Evolutionary conservation across 805 yeast species (phyloP).

Genomic region (Candida boleticola): DNA sequence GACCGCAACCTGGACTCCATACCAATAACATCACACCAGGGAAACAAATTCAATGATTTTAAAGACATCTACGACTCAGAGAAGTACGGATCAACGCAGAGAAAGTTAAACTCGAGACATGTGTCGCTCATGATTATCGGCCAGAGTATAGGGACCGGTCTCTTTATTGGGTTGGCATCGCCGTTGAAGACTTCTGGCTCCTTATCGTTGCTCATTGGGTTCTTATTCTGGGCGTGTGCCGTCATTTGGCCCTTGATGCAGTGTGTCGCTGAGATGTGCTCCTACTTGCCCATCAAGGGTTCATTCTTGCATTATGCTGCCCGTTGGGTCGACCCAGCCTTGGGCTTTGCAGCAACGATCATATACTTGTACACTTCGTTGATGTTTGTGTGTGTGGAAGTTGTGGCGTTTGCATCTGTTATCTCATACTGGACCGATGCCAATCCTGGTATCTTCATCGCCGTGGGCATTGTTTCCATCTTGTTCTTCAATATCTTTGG

Average conservation of each 20-base stretch:
- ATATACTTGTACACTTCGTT: constrained; percentile 32
- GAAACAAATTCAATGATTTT: constrained; percentile 20
- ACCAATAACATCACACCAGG: too few relatives aligned
- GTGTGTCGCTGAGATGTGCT: constrained; percentile 37
- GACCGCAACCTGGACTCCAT: too few relatives aligned
- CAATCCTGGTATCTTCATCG: constrained; percentile 32
- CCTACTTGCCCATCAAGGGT: constrained; percentile 36
- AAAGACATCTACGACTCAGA: constrained; percentile 24
- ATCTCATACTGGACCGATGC: constrained; percentile 29
- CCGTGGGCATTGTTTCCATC: constrained; percentile 25
- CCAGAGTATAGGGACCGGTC: constrained; percentile 34
- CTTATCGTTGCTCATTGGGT: constrained; percentile 32
- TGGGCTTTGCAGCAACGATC: constrained; percentile 33
- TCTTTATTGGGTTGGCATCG: constrained; percentile 29
- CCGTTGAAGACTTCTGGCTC: constrained; percentile 34
- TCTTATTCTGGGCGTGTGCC: constrained; percentile 26
- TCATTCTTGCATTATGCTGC: constrained; percentile 33
- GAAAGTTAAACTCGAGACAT: constrained; percentile 30
- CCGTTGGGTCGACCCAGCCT: constrained; percentile 34
- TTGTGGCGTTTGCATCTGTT: constrained; percentile 30
- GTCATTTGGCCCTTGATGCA: constrained; percentile 38
- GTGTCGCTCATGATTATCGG: constrained; percentile 36
- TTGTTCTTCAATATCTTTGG: constrained; percentile 30
- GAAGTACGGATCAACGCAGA: too few relatives aligned
- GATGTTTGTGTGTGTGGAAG: constrained; percentile 34